Evolutionary conservation across 208 protist species (phyloP).

Genomic region (Wallacemonas sp.): DNA sequence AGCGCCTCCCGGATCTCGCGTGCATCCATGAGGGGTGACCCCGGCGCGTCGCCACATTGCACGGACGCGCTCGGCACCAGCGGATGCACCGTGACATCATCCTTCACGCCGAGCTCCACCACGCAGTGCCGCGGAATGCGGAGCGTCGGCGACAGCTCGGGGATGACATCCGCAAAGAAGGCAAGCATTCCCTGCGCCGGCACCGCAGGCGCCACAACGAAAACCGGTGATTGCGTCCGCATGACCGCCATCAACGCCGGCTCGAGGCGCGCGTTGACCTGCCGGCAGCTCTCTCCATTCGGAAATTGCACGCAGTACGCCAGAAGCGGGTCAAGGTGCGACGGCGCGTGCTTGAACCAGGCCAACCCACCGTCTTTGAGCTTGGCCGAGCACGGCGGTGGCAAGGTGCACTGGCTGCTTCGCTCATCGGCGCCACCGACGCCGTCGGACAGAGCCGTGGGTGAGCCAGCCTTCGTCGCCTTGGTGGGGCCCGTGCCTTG

Average conservation of each 20-base stretch:
- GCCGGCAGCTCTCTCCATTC: conserved; percentile 81
- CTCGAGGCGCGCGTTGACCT: conserved; percentile 87
- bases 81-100: conserved; percentile 70
- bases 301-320: conserved; percentile 82
- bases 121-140: conserved; percentile 64
- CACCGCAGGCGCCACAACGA: conserved; percentile 68
- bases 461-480: neutral
- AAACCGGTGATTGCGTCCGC: conserved; percentile 71
- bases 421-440: too few species aligned
- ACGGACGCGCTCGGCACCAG: conserved; percentile 32
- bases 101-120: conserved; percentile 77
- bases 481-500: neutral
- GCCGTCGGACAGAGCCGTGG: neutral
- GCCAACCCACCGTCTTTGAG: conserved; percentile 28
- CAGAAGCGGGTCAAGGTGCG: conserved; percentile 44
- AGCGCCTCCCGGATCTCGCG: conserved; percentile 21
- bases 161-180: conserved; percentile 77
- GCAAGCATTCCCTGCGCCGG: conserved; percentile 72
- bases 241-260: conserved; percentile 85
- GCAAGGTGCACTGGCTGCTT: too few species aligned
- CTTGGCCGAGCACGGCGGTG: conserved; percentile 36
- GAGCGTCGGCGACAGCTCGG: conserved; percentile 69
- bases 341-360: conserved; percentile 44
- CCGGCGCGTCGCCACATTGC: neutral
- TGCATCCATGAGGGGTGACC: conserved; percentile 18